These are phyloP conservation scores for Hypomontagnella monticulosa DNA, from an alignment of 495 filamentous ascomycete species.

Conservation along the genomic window DNA sequence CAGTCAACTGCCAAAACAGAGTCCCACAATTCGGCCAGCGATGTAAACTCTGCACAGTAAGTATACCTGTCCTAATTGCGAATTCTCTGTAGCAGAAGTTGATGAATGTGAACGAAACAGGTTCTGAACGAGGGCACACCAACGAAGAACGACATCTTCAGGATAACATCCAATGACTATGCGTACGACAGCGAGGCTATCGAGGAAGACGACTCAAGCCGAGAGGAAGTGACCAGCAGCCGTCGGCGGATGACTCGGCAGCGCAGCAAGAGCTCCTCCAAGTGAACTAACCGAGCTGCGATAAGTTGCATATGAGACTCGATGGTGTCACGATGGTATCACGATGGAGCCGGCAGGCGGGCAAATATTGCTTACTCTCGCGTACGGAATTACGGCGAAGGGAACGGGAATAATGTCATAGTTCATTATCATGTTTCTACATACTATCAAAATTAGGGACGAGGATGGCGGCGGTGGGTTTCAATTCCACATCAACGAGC, in stretches of 20 bases:
- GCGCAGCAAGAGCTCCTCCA: constrained; percentile 27
- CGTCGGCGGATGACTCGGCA: constrained; percentile 6
- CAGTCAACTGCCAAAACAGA: constrained; percentile 56
- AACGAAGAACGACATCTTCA: constrained; percentile 23
- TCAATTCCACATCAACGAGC: background rate
- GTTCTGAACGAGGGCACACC: constrained; percentile 37
- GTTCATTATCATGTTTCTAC: too few species aligned
- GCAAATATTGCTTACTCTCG: background rate
- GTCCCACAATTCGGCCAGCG: constrained; percentile 57
- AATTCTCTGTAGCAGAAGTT: background rate
- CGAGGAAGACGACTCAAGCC: constrained; percentile 29
- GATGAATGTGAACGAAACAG: constrained; percentile 13
- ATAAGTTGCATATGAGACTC: background rate
- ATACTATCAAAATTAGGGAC: too few species aligned
- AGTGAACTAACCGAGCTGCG: constrained; percentile 16
- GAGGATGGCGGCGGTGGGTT: background rate
- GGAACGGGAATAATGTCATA: background rate
- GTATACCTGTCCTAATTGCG: constrained; percentile 13
- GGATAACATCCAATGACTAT: constrained; percentile 20
- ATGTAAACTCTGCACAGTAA: constrained; percentile 56
- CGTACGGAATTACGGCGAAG: background rate
- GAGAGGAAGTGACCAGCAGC: background rate
- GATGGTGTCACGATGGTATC: background rate
- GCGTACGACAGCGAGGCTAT: constrained; percentile 26
- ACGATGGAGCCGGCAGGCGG: background rate